Base-by-base conservation (phyloP, 1,284 basidiomycete genomes). In the Tetrapyrgos nigripes region DNA sequence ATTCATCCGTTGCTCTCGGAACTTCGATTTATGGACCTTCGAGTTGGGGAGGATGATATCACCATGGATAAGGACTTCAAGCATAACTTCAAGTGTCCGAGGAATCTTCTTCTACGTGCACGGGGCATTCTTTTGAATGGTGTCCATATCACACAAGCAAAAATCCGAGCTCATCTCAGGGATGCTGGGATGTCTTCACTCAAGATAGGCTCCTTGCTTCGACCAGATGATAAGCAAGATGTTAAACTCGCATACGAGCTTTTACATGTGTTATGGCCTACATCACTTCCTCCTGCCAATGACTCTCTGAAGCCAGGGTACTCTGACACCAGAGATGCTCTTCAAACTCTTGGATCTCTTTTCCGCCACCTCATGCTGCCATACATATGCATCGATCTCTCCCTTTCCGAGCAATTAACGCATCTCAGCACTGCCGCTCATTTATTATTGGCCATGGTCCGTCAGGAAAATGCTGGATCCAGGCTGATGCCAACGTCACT, bases 381-480 rank as follows among this genome's bases (percentile, higher is more conserved):
- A 14, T 74, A 73, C 52, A 50, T 70, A 4, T 57, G 65, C 27
- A 56, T 64, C 1, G 24, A 46, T 2, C 62, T 74, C 3, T 68
- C 66, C 1, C 63, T 76, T 1, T 35, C 60, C 19, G 66, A 75
- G 27, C 73, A 76, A 53, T 64, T 76, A 4, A 46, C 40, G n/a
- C 62, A 69, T 44, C 66, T 76, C 35, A 71, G 68, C 37, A 55
- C 66, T 3, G 71, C 68, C 1, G 70, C 73, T 27, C 74, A 76
- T 59, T 49, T 73, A 9, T 28, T 68, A 10, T 62, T 76, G 13
- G 67, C 68, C 3, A 52, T 76, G 1, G 71, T 70, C 49, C n/a
- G 52, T 1, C 31, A 62, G 2, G 58, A 67, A 24, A 59, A 63
- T 11, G 61, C 59, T 8, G 37, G 50, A 24, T 40, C 29, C 10